phyloP scores from a whole-genome alignment of 2,329 filamentous ascomycete genomes.

The Claviceps monticola region DNA sequence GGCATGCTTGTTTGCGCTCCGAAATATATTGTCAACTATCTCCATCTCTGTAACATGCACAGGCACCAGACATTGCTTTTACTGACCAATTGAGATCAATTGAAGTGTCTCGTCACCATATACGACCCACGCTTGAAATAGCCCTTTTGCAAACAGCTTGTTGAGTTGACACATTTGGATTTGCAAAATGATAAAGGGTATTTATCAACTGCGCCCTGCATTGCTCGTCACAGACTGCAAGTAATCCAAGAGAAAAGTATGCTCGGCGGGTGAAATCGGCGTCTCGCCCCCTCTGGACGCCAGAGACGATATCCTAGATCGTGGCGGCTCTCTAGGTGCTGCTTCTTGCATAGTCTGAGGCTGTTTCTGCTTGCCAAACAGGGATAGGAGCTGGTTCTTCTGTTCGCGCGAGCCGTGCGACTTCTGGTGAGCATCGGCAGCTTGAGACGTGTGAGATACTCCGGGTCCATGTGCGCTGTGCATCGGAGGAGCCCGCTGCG shows the following conservation, averaged over 20 bases:
- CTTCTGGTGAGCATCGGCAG: conserved; percentile 6
- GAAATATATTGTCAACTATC: too few species aligned
- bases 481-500: conserved; percentile 6
- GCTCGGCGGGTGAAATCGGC: conserved; percentile 54
- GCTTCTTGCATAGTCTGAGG: not conserved
- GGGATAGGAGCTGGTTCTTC: conserved; percentile 36
- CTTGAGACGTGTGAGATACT: not conserved
- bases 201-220: conserved; percentile 16
- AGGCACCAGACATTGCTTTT: too few species aligned
- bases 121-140: not conserved
- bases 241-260: conserved; percentile 64
- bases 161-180: not conserved
- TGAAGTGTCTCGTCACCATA: too few species aligned
- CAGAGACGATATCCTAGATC: conserved; percentile 30
- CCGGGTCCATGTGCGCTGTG: not conserved
- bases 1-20: too few species aligned
- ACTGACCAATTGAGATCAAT: too few species aligned
- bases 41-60: too few species aligned
- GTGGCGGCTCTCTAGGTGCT: conserved; percentile 8
- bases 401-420: conserved; percentile 18
- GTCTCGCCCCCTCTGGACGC: conserved; percentile 30
- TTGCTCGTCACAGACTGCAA: conserved; percentile 42
- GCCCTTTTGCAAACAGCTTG: not conserved
- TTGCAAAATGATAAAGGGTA: not conserved
- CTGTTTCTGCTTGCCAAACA: conserved; percentile 39